Base-by-base conservation (phyloP, 345 rosid species). In the Populus davidiana region DNA sequence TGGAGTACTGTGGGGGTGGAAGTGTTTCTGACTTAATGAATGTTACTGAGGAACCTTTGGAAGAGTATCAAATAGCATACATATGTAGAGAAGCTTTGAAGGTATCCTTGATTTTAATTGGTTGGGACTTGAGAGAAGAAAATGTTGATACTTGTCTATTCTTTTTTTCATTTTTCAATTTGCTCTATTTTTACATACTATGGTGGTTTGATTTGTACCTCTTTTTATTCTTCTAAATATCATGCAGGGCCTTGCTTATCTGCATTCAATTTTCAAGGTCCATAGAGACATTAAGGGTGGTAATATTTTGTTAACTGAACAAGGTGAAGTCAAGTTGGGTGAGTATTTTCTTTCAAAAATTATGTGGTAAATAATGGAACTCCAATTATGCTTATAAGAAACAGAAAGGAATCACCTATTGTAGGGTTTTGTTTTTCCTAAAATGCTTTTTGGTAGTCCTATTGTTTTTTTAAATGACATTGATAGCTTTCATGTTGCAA, bases 1-100 rank as follows among this genome's bases (percentile, higher is more conserved):
- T 96, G 99, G 99, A 96, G 87, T 96, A 96, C 70, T 96, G 99
- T 81, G 98, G 99, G 63, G 97, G 98, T 87, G 99, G 99, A 83
- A 96, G 99, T 71, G 94, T 96, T 70, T 93, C 97, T 83, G 99
- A 91, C 86, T 85, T 96, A 78, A 96, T 96, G 97, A 89, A 92
- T 85, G 97, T 85, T 74, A 85, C 93, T 16, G 97, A 93, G 74
- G 97, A 92, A 83, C 83, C 99, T 43, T 84, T 96, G 80, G 98
- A 96, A 82, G 99, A 96, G 89, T 87, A 83, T 92, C 99, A 92
- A 80, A 96, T 96, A 78, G 99, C 99, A 73, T 96, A 87, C 81
- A 92, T 93, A 23, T 96, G 99, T 70, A 87, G 95, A 73, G 99
- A 96, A 89, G 94, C 97, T 35, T 80, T 93, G 68, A 93, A 96